A percentile compares a stretch with the other conserved stretches of the same genome.
Evolutionary conservation across 2,329 filamentous ascomycete genomes (phyloP).

Genomic region (Dactylellina drechsleri): DNA sequence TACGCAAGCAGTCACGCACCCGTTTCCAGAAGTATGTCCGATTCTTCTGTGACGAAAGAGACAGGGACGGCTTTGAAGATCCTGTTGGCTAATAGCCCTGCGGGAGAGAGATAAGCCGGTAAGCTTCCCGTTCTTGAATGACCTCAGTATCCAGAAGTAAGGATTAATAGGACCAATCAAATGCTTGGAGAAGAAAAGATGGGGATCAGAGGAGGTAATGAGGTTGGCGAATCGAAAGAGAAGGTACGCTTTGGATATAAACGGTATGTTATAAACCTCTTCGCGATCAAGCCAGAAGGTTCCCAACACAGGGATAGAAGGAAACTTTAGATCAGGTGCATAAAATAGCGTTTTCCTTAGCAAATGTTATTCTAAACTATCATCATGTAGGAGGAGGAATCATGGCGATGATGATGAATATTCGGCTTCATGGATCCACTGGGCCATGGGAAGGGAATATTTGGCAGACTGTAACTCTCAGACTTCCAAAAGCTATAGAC

Average conservation of each 20-base stretch:
- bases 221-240: not conserved
- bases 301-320: too few relatives aligned
- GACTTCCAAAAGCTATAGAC: not conserved
- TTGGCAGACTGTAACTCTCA: not conserved
- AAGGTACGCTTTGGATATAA: not conserved
- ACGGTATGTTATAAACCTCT: conserved; percentile 15
- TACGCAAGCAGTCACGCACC: not conserved
- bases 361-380: too few relatives aligned
- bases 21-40: conserved; percentile 41
- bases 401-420: not conserved
- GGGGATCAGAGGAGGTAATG: not conserved
- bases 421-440: conserved; percentile 4
- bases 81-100: conserved; percentile 10
- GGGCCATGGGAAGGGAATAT: not conserved
- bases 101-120: conserved; percentile 22
- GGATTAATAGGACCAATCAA: not conserved
- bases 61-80: conserved; percentile 5
- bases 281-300: too few relatives aligned
- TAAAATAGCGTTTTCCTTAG: not conserved
- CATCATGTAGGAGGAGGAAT: too few relatives aligned
- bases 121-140: conserved; percentile 20
- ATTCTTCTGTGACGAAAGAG: conserved; percentile 21
- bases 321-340: conserved; percentile 8
- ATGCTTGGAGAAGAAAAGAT: conserved; percentile 1
- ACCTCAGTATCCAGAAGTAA: conserved; percentile 2